Conservation (phyloP, 495 filamentous ascomycete species). For the Viridothelium virens region DNA sequence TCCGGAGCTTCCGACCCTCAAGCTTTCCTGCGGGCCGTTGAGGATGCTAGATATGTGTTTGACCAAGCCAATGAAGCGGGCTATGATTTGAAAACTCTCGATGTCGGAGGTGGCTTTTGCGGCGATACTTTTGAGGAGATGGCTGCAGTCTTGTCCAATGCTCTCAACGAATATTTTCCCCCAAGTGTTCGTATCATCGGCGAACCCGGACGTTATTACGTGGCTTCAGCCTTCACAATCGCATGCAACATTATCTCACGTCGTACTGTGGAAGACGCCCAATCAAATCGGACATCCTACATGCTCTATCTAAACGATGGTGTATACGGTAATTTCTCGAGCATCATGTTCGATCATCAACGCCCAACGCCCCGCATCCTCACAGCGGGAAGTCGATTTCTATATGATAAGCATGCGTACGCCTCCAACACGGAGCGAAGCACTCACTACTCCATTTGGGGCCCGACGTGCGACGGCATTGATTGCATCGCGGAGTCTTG, state of each 20-base stretch:
- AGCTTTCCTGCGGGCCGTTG: slow-evolving; percentile 82
- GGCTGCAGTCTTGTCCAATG: slow-evolving; percentile 68
- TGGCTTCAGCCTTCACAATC: slow-evolving; percentile 83
- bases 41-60: slow-evolving; percentile 82
- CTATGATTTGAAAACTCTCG: slow-evolving; percentile 73
- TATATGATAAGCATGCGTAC: slow-evolving; percentile 29
- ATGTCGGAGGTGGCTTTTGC: slow-evolving; percentile 91
- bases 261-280: slow-evolving; percentile 64
- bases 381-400: slow-evolving; percentile 35
- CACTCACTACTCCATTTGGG: slow-evolving; percentile 87
- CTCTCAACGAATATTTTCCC: slow-evolving; percentile 82
- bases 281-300: slow-evolving; percentile 56
- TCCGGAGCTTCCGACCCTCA: slow-evolving; percentile 86
- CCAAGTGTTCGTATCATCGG: slow-evolving; percentile 81
- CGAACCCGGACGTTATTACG: slow-evolving; percentile 94
- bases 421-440: slow-evolving; percentile 18
- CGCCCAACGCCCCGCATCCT: slow-evolving; percentile 77
- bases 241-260: slow-evolving; percentile 95
- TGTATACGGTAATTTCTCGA: slow-evolving; percentile 95
- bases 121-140: slow-evolving; percentile 85
- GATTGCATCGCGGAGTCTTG: slow-evolving; percentile 80
- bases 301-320: slow-evolving; percentile 98
- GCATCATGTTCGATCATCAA: slow-evolving; percentile 99
- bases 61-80: slow-evolving; percentile 74
- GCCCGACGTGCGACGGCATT: slow-evolving; percentile 94